Evolutionary conservation across 202 grass and related monocot species (phyloP), one percentile per base, ranked within the genome.

Genomic region (Saccharum hybrid): DNA sequence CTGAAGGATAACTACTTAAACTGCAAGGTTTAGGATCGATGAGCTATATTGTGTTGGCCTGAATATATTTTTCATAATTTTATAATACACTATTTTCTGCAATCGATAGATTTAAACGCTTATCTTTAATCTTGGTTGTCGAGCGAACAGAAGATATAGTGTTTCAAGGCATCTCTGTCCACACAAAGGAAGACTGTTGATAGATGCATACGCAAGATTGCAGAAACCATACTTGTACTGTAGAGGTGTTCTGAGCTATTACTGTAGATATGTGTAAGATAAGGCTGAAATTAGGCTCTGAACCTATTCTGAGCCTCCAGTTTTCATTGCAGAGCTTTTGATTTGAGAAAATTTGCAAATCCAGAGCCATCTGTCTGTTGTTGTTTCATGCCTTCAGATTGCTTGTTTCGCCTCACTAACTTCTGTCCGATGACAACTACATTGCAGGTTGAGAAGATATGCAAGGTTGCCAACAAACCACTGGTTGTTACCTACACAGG

Each of bases 391-490:
- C 69, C 66, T 64, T 72, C 48, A 42, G 43, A 78, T 13, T 79
- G 67, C 23, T 66, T 86, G 31, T 75, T 54, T 38, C 10, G 18
- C 56, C 49, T 63, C 67, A 62, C 33, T 52, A 62, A 66, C 21
- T 69, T 90, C 43, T 90, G 64, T 86, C 51, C 3, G 28, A 74
- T 82, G 19, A 39, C 33, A 74, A 63, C 34, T 63, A 83, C 76
- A 79, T 42, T 90, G 84, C 90, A 95, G 96, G 85, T 98, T 69
- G 83, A 91, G 34, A 98, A 93, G 83, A 95, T 98, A 87, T 98
- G 96, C 83, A 95, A 93, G 82, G 96, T 98, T 76, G 96, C 96
- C 71, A 95, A 98, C 74, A 98, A 98, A 86, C 96, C 96, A 5
- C 81, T 98, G 72, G 92, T 95, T 90, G 96, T 98, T 65, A 93